Percentiles rank a stretch among this genome's conserved stretches.
These are phyloP conservation scores for Phytophthora pistaciae DNA, from an alignment of 352 stramenopile genomes.

Conservation along the genomic window DNA sequence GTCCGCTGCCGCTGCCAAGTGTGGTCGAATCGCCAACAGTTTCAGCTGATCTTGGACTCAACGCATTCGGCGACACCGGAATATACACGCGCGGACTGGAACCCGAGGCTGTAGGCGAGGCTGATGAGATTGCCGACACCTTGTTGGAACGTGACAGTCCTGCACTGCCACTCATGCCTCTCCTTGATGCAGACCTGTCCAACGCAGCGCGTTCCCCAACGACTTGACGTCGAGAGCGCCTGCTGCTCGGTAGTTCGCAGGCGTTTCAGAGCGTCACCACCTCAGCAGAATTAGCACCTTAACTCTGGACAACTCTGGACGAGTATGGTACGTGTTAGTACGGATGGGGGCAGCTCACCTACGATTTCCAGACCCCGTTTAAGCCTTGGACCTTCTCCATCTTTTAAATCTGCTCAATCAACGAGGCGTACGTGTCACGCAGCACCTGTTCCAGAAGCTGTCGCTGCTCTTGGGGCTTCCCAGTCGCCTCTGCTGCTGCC, in stretches of 20 bases:
- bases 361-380: not conserved
- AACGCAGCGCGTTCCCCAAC: not conserved
- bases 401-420: conserved; percentile 51
- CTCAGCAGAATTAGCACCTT: conserved; percentile 28
- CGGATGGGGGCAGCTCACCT: conserved; percentile 1
- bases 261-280: conserved; percentile 26
- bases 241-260: conserved; percentile 6
- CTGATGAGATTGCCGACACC: conserved; percentile 21
- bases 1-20: conserved; percentile 18
- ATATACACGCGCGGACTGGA: conserved; percentile 10
- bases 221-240: conserved; percentile 8
- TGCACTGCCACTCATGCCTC: conserved; percentile 18
- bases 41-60: conserved; percentile 19
- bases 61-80: conserved; percentile 10
- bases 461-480: conserved; percentile 38
- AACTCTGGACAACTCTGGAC: not conserved
- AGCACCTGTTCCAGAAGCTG: conserved; percentile 46
- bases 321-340: conserved; percentile 13
- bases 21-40: conserved; percentile 14
- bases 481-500: conserved; percentile 19
- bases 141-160: conserved; percentile 21
- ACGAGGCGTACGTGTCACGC: conserved; percentile 42
- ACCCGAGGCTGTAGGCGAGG: conserved; percentile 15
- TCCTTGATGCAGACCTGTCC: not conserved
- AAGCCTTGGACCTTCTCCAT: not conserved